phyloP scores from a whole-genome alignment of 345 rosid genomes.

The Laguncularia racemosa region DNA sequence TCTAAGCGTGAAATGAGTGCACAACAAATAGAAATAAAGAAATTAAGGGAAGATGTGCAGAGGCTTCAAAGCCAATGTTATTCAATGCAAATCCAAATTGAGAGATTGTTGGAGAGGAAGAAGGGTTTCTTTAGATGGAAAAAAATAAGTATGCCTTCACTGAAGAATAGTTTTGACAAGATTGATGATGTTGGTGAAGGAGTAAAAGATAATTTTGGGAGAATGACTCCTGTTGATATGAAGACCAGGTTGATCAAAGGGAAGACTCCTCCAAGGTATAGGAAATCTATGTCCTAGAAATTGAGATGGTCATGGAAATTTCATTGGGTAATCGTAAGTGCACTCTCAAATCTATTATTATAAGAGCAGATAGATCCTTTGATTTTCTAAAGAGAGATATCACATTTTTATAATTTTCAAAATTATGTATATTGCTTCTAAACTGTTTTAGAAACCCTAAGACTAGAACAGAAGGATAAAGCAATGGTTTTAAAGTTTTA shows the following conservation, averaged over 20 bases:
- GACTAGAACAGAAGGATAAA: too few species aligned
- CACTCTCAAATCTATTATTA: too few species aligned
- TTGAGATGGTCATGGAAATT: not conserved
- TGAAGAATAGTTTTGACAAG: slow-evolving; percentile 26
- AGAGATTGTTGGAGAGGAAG: slow-evolving; percentile 56
- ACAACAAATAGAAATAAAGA: slow-evolving; percentile 57
- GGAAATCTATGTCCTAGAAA: slow-evolving; percentile 49
- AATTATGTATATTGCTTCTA: too few species aligned
- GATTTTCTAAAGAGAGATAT: too few species aligned
- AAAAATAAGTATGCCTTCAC: slow-evolving; percentile 46
- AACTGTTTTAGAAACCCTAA: too few species aligned
- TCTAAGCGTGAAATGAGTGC: slow-evolving; percentile 62
- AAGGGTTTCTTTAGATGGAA: slow-evolving; percentile 74
- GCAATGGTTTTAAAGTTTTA: too few species aligned
- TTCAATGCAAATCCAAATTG: slow-evolving; percentile 53
- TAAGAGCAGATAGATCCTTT: too few species aligned
- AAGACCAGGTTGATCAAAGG: slow-evolving; percentile 52
- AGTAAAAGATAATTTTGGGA: slow-evolving; percentile 26
- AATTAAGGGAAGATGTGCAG: slow-evolving; percentile 53
- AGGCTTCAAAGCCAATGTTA: slow-evolving; percentile 55
- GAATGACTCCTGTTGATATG: slow-evolving; percentile 49
- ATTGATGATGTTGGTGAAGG: slow-evolving; percentile 19
- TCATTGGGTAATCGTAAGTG: not conserved
- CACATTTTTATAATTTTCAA: too few species aligned
- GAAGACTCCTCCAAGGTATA: slow-evolving; percentile 51